Conservation (phyloP, 129 eudicot genomes). For the Centaurea solstitialis region DNA sequence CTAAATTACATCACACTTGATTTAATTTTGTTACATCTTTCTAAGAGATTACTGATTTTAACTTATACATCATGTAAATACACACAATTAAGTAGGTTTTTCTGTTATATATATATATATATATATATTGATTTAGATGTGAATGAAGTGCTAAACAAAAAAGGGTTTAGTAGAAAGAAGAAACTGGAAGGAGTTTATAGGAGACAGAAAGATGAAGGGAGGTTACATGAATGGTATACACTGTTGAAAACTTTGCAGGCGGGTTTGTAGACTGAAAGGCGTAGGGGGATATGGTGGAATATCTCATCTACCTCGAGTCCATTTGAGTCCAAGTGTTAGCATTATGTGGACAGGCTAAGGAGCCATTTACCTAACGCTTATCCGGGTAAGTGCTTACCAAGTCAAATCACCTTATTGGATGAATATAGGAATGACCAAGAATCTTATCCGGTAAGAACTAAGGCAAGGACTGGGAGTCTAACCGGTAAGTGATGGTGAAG, state of each 20-base stretch:
- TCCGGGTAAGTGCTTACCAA: too few relatives aligned
- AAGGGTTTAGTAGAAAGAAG: neutral
- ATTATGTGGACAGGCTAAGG: too few relatives aligned
- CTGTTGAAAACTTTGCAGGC: neutral
- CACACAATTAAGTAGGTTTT: neutral
- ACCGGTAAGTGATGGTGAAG: too few relatives aligned
- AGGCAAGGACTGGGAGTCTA: too few relatives aligned
- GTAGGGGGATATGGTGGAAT: too few relatives aligned
- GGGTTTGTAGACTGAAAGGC: neutral
- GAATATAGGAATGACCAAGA: too few relatives aligned
- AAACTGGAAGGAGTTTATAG: neutral
- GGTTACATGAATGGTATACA: neutral
- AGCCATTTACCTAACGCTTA: too few relatives aligned
- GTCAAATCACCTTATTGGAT: too few relatives aligned
- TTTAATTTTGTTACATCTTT: neutral
- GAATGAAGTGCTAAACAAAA: neutral
- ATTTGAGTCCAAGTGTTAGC: too few relatives aligned
- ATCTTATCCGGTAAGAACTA: too few relatives aligned
- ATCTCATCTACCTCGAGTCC: too few relatives aligned
- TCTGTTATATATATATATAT: too few relatives aligned
- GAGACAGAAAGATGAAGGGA: neutral
- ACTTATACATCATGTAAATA: neutral
- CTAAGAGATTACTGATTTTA: neutral
- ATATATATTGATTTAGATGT: neutral
- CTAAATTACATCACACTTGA: neutral